Percentiles rank a stretch among this genome's conserved stretches.
These are phyloP conservation scores for Cryphonectria radicalis DNA, from an alignment of 2,329 filamentous ascomycete genomes.

Conservation along the genomic window DNA sequence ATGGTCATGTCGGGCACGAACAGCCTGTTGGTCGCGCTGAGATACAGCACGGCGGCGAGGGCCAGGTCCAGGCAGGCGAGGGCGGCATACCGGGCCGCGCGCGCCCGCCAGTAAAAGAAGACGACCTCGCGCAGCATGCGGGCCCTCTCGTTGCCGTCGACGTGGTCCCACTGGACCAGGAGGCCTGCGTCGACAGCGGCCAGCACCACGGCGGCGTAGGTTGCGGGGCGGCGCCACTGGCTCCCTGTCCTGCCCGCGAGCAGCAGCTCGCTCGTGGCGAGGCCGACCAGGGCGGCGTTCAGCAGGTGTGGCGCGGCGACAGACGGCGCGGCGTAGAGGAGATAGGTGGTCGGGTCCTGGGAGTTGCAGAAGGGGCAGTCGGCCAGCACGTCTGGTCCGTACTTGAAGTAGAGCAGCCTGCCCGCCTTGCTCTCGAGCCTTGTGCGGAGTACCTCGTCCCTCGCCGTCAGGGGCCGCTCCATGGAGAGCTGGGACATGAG, in stretches of 20 bases:
- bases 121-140: slow-evolving; percentile 67
- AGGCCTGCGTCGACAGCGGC: slow-evolving; percentile 69
- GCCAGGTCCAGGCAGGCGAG: slow-evolving; percentile 68
- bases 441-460: slow-evolving; percentile 67
- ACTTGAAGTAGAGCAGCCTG: slow-evolving; percentile 80
- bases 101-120: slow-evolving; percentile 72
- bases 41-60: slow-evolving; percentile 70
- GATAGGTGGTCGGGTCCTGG: slow-evolving; percentile 72
- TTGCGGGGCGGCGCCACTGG: slow-evolving; percentile 73
- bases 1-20: slow-evolving; percentile 66
- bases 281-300: slow-evolving; percentile 73
- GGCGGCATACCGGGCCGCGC: slow-evolving; percentile 63
- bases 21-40: slow-evolving; percentile 79
- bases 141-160: slow-evolving; percentile 63
- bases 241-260: slow-evolving; percentile 66
- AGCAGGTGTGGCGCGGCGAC: slow-evolving; percentile 77
- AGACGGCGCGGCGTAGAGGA: slow-evolving; percentile 78
- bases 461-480: slow-evolving; percentile 59
- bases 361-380: slow-evolving; percentile 81
- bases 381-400: slow-evolving; percentile 74
- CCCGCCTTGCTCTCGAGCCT: slow-evolving; percentile 74
- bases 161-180: slow-evolving; percentile 66
- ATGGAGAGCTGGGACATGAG: slow-evolving; percentile 76
- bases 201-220: slow-evolving; percentile 62
- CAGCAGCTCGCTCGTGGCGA: slow-evolving; percentile 70